These are phyloP conservation scores for Tubosaeta sp. DNA, from an alignment of 768 basidiomycete species.

Conservation along the genomic window DNA sequence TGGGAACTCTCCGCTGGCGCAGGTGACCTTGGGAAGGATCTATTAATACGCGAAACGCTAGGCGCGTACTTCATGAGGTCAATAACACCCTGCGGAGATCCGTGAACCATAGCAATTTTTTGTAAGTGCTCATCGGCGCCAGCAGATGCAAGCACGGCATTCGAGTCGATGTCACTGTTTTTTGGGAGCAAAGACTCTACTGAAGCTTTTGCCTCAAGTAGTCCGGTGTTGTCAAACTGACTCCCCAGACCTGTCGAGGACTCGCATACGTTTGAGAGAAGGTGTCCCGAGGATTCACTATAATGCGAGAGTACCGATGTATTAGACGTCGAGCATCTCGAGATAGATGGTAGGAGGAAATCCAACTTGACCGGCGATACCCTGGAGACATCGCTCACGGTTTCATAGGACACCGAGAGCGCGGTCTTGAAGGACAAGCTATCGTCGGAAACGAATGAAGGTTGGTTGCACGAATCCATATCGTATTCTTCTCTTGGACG, in stretches of 20 bases:
- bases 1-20: not conserved
- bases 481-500: constrained; percentile 6
- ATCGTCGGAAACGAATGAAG: constrained; percentile 18
- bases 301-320: constrained; percentile 23
- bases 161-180: not conserved
- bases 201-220: not conserved
- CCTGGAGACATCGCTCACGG: constrained; percentile 15
- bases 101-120: not conserved
- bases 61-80: not conserved
- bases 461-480: constrained; percentile 11
- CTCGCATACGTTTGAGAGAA: not conserved
- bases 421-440: constrained; percentile 21
- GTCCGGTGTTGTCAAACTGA: not conserved
- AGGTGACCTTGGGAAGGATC: not conserved
- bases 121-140: not conserved
- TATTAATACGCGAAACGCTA: not conserved
- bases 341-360: constrained; percentile 16
- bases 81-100: not conserved
- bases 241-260: not conserved
- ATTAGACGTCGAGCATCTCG: constrained; percentile 20
- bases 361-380: constrained; percentile 16
- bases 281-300: constrained; percentile 1
- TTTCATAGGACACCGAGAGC: constrained; percentile 22
- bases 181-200: not conserved
- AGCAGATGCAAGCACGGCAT: not conserved